Conservation (phyloP, 768 basidiomycete genomes). For the Trametes sanguinea region DNA sequence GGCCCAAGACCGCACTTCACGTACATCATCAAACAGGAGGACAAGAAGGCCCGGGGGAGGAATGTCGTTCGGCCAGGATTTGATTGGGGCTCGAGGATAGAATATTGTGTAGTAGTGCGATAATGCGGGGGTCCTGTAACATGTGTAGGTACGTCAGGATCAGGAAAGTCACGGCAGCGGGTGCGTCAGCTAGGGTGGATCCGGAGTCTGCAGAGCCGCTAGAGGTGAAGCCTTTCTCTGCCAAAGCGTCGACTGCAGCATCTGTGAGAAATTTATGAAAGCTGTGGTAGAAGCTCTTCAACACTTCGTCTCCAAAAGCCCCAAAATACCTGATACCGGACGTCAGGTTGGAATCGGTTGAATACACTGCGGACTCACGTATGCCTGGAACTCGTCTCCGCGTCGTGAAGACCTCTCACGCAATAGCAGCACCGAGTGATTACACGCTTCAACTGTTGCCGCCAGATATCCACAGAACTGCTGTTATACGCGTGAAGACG, state of each 20-base stretch:
- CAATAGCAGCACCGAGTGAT: constrained; percentile 69
- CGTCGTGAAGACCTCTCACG: constrained; percentile 62
- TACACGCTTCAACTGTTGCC: constrained; percentile 53
- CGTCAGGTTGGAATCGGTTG: not conserved
- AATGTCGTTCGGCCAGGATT: constrained; percentile 57
- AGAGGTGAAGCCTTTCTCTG: constrained; percentile 26
- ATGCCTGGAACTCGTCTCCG: constrained; percentile 61
- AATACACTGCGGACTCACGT: constrained; percentile 58
- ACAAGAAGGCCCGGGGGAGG: constrained; percentile 64
- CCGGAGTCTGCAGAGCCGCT: not conserved
- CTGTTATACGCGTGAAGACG: constrained; percentile 76
- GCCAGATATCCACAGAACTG: constrained; percentile 65
- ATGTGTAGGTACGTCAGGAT: constrained; percentile 62
- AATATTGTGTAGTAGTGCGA: constrained; percentile 41
- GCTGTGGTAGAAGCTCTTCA: constrained; percentile 58
- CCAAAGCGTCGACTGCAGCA: constrained; percentile 51
- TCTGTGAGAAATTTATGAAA: constrained; percentile 70
- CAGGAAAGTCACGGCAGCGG: constrained; percentile 59
- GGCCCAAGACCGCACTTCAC: constrained; percentile 62
- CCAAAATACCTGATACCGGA: constrained; percentile 63
- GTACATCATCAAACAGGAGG: constrained; percentile 53
- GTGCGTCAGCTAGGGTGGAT: constrained; percentile 42
- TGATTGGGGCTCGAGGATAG: constrained; percentile 40
- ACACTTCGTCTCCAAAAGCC: constrained; percentile 53
- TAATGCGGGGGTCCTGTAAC: constrained; percentile 52